Evolutionary conservation across 148 eudicot genomes (phyloP), one percentile per base, ranked within the genome.

Genomic region (Bassia scoparia): DNA sequence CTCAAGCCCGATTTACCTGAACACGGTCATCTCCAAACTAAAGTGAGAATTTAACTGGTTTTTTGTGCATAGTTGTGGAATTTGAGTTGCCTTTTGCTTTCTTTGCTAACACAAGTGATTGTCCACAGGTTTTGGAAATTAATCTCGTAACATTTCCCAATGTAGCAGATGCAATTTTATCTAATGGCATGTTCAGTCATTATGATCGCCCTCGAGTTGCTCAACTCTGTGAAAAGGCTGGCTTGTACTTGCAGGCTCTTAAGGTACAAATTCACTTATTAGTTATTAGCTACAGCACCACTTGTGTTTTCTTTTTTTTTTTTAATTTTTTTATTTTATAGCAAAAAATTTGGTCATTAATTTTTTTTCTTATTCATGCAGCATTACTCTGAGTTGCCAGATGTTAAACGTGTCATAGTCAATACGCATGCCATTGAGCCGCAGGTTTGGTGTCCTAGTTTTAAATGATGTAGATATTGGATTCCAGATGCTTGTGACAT

Each of bases 391-490:
- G 96, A 90, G 76, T 77, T 91, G 78, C 93, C 96, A 9, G 98
- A 94, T 78, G 82, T 94, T 76, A 94, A 94, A 78, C 97, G 98
- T 81, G 93, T 94, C 74, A 89, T 94, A 68, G 98, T 94, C 79
- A 94, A 94, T 75, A 94, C 97, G 46, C 98, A 94, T 87, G 98
- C 97, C 7, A 89, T 94, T 79, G 98, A 94, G 87, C 98, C 98
- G 44, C 98, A 94, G 98, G 98, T 94, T 72, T 68, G 53, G 60
- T 74, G 14, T 35, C 76, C 26, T 38, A 31, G 5, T 53, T 16
- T 21, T 10, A 8, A 59, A 26, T 37, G 18, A 59, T 5, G 44
- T n/a, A n/a, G n/a, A n/a, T n/a, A n/a, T n/a, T 38, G 30, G 16
- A 49, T 46, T 21, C n/a, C 72, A 17, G 49, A 48, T 72, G 72